Evolutionary conservation across 371 early-diverging fungal genomes (phyloP), one percentile per base, ranked within the genome.

Genomic region (Mucor velutinosus): DNA sequence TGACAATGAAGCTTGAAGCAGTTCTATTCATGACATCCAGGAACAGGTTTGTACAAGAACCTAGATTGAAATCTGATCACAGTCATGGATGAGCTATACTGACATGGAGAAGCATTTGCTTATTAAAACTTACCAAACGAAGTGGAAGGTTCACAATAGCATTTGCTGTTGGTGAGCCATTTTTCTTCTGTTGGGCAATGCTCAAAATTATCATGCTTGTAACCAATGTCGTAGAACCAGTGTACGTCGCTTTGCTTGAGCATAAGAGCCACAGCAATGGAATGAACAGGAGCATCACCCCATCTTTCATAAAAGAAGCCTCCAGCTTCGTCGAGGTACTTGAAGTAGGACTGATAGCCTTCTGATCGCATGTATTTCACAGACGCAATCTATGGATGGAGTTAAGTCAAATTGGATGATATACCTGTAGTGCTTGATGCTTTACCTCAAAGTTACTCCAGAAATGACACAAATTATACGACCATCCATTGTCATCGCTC

Each of bases 211-310:
- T 84, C 88, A 67, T 94, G 93, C 33, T 84, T 80, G 72, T 94
- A 94, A 1, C 93, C 94, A 63, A 93, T 91, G 65, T 93, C 92
- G 68, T 95, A 92, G 69, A 97, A 97, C 81, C 92, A 96, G 69
- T 96, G 96, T 19, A 96, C 85, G 77, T 95, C 87, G 30, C 82
- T 78, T 72, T 83, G 86, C 27, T 83, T 82, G 23, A 97, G 73
- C 81, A 95, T 85, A 65, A 98, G 64, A 0, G 91, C 90, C 0
- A 90, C 94, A 0, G 94, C 97, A 33, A 98, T 81, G 4, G 95
- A 93, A 66, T 97, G 98, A 3, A 97, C 90, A 12, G 98, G 97
- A 15, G 97, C 98, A 84, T 97, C 98, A 7, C 97, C 97, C 97
- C 97, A 97, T 57, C 81, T 84, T 77, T 99, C 99, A 73, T 97